Base-by-base conservation (phyloP, 257 asterid species). In the Mitragyna speciosa region DNA sequence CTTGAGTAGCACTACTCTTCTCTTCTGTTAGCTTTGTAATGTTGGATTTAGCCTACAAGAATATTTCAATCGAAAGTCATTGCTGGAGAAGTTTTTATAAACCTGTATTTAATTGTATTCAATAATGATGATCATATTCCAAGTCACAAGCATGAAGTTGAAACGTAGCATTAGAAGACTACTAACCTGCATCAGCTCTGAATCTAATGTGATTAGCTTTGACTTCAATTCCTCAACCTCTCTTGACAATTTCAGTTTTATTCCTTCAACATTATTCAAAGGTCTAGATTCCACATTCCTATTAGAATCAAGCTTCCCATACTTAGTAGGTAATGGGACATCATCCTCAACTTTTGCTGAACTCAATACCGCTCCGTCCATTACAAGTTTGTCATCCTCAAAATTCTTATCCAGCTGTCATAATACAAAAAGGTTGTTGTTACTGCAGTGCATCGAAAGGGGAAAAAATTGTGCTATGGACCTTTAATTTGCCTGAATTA, bases 181-280 rank as follows among this genome's bases (percentile, higher is more conserved):
- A 83, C 89, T 80, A 73, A 94, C 97, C 97, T 91, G 87, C 76
- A 81, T 82, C 75, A 94, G 87, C 89, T 91, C 87, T 77, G 86
- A 79, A 82, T 88, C 90, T 91, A 94, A 71, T 80, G 82, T 31
- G 19, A 84, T 83, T 65, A 91, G 83, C 85, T 84, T 89, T 68
- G 89, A 88, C 73, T 86, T 87, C 84, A 91, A 72, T 66, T 87
- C 92, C 86, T 86, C 88, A 11, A 87, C 76, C 58, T 89, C 86
- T 69, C 84, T 75, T 61, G 77, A 79, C 20, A 87, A 86, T 75
- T 81, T 88, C 82, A 83, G 72, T 41, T 86, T 85, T 76, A 75
- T 80, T 69, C 83, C 90, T 80, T 87, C 86, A 36, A 86, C 81
- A 84, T 87, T 87, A 69, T 77, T 73, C 75, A 84, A 78, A 78